phyloP scores from a whole-genome alignment of 2,329 filamentous ascomycete genomes.

The Exophiala sp. region DNA sequence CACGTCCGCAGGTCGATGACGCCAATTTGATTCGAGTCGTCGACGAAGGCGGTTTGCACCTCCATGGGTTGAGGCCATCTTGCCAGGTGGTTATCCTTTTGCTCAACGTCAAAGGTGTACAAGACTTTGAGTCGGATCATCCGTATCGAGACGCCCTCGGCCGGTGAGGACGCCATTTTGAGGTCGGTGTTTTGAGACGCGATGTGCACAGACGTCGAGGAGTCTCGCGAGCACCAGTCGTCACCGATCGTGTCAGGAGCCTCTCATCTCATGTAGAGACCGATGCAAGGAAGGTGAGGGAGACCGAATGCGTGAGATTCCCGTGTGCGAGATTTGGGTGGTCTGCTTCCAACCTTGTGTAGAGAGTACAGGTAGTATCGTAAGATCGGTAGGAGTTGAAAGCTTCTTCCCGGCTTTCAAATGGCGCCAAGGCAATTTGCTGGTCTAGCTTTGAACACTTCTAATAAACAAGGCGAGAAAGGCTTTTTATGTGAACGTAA shows the following conservation, averaged over 20 bases:
- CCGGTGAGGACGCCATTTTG: conserved; percentile 27
- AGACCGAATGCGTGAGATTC: not conserved
- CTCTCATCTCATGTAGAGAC: conserved; percentile 10
- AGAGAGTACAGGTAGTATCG: not conserved
- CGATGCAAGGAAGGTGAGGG: not conserved
- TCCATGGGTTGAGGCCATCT: conserved; percentile 73
- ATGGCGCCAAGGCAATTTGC: conserved; percentile 7
- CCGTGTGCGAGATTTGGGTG: not conserved
- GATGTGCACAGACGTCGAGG: conserved; percentile 6
- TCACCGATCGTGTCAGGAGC: conserved; percentile 4
- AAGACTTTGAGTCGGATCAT: conserved; percentile 81
- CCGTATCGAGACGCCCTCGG: conserved; percentile 45
- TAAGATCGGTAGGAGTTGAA: not conserved
- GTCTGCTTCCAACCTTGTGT: not conserved
- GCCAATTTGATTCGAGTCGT: conserved; percentile 75
- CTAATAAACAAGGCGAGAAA: conserved; percentile 4
- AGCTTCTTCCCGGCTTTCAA: not conserved
- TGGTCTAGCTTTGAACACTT: not conserved
- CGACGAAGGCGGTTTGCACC: conserved; percentile 72
- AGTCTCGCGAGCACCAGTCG: conserved; percentile 6
- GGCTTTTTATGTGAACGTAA: not conserved
- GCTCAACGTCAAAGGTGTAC: conserved; percentile 89
- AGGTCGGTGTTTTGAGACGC: conserved; percentile 2
- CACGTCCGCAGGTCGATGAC: conserved; percentile 82
- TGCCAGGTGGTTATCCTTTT: conserved; percentile 82